phyloP scores from a whole-genome alignment of 2,329 filamentous ascomycete genomes.

The Fusarium heterosporum region DNA sequence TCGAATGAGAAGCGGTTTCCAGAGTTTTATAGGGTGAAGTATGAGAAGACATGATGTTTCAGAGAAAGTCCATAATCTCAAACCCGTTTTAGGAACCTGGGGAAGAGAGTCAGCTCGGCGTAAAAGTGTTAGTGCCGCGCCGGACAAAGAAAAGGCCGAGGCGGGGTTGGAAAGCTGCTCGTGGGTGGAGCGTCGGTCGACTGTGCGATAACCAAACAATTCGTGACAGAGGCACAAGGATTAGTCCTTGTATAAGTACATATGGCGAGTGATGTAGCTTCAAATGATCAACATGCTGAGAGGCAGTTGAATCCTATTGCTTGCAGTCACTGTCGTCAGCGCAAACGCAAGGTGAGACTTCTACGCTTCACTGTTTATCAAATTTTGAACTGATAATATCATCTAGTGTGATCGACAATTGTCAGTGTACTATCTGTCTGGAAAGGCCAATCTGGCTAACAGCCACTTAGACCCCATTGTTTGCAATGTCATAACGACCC shows the following conservation, averaged over 20 bases:
- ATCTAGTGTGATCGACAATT: slow-evolving; percentile 40
- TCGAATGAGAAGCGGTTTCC: slow-evolving; percentile 45
- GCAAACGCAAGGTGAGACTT: slow-evolving; percentile 49
- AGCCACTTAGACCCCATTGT: slow-evolving; percentile 45
- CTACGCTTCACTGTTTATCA: neutral
- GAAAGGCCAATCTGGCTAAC: too few species aligned
- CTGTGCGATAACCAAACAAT: neutral
- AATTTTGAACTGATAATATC: neutral
- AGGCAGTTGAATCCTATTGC: slow-evolving; percentile 48
- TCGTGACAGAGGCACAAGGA: neutral
- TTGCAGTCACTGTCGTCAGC: slow-evolving; percentile 50
- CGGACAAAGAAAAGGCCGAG: slow-evolving; percentile 48
- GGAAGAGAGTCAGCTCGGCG: neutral
- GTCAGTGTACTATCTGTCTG: slow-evolving; percentile 13
- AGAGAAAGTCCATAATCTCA: neutral
- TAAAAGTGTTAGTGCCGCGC: slow-evolving; percentile 16
- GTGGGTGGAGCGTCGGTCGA: neutral
- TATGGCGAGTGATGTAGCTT: slow-evolving; percentile 33
- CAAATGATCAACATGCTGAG: slow-evolving; percentile 19
- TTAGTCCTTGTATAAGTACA: slow-evolving; percentile 8
- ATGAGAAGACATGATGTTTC: slow-evolving; percentile 44
- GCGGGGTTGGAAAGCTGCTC: slow-evolving; percentile 37
- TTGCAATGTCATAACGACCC: slow-evolving; percentile 49
- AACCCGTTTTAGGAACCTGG: too few species aligned
- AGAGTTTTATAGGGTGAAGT: slow-evolving; percentile 48